Base-by-base conservation (phyloP, 2,329 filamentous ascomycete genomes). In the Herpotrichia juniperi region DNA sequence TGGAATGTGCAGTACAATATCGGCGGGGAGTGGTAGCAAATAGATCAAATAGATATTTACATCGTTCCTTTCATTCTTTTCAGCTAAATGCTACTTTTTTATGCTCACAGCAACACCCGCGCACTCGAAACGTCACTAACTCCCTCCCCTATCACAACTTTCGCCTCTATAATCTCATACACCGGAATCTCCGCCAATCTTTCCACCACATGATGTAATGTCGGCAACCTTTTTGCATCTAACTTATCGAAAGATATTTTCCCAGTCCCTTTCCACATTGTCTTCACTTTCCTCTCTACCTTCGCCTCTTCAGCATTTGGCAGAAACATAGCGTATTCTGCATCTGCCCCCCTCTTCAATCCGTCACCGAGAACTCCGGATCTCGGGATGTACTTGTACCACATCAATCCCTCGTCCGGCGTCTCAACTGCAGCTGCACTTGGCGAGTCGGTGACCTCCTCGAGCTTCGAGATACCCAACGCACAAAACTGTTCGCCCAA, bases 371-470 rank as follows among this genome's bases (percentile, higher is more conserved):
- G 9, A 14, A 37, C 46, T 1, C 82, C 81, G 1, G 84, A 81
- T 3, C 76, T 72, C 0, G 85, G 85, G 0, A 87, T 77, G 58
- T 86, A 87, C 26, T 80, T 76, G 64, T 86, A 81, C 10, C 79
- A 74, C n/a, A 87, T 69, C 4, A 83, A 77, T 1, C 79, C 81
- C 14, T 78, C 74, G 51, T 83, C 79, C 35, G 28, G 17, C 30
- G 57, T 48, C 0, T 44, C 46, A 17, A 42, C 31, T 32, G 49
- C 21, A 8, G 12, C 47, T 48, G 50, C 7, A 31, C 53, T 28
- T 25, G 17, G 11, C 7, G 5, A 17, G 4, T 50, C 48, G 1
- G 49, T 28, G 14, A 59, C 42, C 11, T 65, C 56, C 2, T 58
- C 39, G 1, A 74, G 54, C 0, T 59, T 62, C 5, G 59, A 60